phyloP scores from a whole-genome alignment of 768 basidiomycete genomes.

The Tubosaeta sp. region DNA sequence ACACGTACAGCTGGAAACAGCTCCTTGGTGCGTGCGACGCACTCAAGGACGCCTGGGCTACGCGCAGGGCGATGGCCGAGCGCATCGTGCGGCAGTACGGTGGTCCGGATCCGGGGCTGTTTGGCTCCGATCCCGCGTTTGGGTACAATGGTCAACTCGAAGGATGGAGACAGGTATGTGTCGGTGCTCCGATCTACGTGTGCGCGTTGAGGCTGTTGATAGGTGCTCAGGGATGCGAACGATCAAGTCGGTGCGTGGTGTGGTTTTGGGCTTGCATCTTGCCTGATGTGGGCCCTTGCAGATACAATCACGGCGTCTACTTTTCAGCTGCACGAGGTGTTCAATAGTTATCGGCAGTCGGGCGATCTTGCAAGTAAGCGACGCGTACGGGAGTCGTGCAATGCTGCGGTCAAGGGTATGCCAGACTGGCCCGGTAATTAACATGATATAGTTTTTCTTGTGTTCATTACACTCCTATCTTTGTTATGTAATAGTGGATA shows the following conservation, averaged over 20 bases:
- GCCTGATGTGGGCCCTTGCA: slow-evolving; percentile 2
- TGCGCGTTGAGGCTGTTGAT: neutral
- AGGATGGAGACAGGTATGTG: slow-evolving; percentile 55
- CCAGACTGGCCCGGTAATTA: slow-evolving; percentile 64
- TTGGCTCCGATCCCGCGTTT: slow-evolving; percentile 31
- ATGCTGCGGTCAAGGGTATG: slow-evolving; percentile 65
- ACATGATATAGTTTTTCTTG: neutral
- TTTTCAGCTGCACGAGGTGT: slow-evolving; percentile 76
- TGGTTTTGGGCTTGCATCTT: neutral
- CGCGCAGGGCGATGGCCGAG: slow-evolving; percentile 53
- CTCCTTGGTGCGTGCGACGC: slow-evolving; percentile 56
- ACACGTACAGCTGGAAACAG: slow-evolving; percentile 68
- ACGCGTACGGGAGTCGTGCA: slow-evolving; percentile 73
- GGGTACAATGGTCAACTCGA: slow-evolving; percentile 50
- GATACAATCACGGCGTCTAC: slow-evolving; percentile 58
- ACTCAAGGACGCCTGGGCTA: slow-evolving; percentile 64
- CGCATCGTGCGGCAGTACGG: slow-evolving; percentile 43
- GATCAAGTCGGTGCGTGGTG: slow-evolving; percentile 43
- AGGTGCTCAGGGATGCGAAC: slow-evolving; percentile 57
- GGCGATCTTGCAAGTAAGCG: slow-evolving; percentile 65
- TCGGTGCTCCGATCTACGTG: too few species aligned
- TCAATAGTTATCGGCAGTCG: slow-evolving; percentile 68
- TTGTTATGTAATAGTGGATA: too few species aligned
- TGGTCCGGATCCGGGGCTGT: slow-evolving; percentile 28
- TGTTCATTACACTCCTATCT: too few species aligned